Evolutionary conservation across 169 alveolate genomes (phyloP), one percentile per base, ranked within the genome.

Genomic region (Eimeria acervulina): DNA sequence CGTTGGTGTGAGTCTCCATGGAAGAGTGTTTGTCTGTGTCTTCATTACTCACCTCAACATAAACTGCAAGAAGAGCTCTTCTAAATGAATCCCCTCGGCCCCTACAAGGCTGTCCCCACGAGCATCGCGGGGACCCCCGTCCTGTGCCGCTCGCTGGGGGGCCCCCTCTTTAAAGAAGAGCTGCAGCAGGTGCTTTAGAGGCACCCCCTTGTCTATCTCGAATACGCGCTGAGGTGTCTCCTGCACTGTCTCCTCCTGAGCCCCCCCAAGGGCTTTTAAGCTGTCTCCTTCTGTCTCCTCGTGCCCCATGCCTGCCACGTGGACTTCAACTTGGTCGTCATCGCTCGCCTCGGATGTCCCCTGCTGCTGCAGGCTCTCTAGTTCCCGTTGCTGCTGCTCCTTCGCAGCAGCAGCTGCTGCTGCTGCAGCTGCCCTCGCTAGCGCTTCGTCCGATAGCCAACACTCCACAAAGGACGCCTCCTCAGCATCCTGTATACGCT

Each of bases 371-470:
- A 78, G 76, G 33, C 91, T 38, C 74, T 83, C 76, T 19, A n/a
- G 7, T 5, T 83, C 76, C 5, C 61, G 74, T 28, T 52, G 17
- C 47, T 52, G 91, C 74, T 51, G 21, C 40, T 47, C 74, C 51
- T 51, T 83, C 26, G 91, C 91, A 28, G 91, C 74, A 52, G 91
- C 74, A n/a, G 91, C 91, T 6, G 91, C 91, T 8, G 74, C 38
- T 0, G 91, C 91, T 83, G 91, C 91, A 28, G 91, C 76, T 28
- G 91, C 76, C 38, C 76, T 51, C 33, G 91, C 70, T 19, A 83
- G 91, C 10, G 91, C 91, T 66, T 83, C 91, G 74, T 83, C 91
- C n/a, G 91, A 83, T 19, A 31, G 74, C 91, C 91, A 83, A 33
- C n/a, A 38, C 0, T 83, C 91, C 44, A 0, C 28, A 36, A 26